These are phyloP conservation scores for Urochloa ruziziensis DNA, from an alignment of 176 grass and related monocot species.

Conservation along the genomic window DNA sequence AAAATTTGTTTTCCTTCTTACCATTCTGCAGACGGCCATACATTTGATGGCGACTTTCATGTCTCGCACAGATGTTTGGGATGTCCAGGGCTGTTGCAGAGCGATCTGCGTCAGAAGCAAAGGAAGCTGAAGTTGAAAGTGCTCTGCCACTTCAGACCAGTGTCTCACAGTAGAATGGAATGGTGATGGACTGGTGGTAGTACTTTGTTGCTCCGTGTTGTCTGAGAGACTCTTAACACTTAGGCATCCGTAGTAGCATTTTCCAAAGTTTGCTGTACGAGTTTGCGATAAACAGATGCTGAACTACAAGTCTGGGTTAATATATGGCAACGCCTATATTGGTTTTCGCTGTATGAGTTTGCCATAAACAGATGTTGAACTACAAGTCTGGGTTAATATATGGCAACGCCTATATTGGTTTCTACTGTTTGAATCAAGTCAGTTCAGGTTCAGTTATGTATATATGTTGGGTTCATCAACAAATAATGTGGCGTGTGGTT, in stretches of 20 bases:
- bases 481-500: not conserved
- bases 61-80: slow-evolving; percentile 72
- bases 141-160: slow-evolving; percentile 79
- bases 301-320: not conserved
- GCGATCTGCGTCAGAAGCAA: slow-evolving; percentile 32
- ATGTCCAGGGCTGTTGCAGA: slow-evolving; percentile 82
- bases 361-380: not conserved
- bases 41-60: not conserved
- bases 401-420: not conserved
- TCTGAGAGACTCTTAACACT: not conserved
- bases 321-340: not conserved
- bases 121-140: slow-evolving; percentile 73
- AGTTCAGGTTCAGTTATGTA: not conserved
- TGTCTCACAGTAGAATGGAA: slow-evolving; percentile 55
- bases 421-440: not conserved
- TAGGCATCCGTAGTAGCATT: not conserved
- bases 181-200: too few species aligned
- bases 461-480: not conserved
- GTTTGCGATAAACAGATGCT: not conserved
- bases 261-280: not conserved
- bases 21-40: not conserved
- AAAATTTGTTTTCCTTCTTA: not conserved
- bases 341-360: not conserved
- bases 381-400: not conserved
- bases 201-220: not conserved